These are phyloP conservation scores for Yamagishiella unicocca DNA, from an alignment of 139 green algal species.

Conservation along the genomic window DNA sequence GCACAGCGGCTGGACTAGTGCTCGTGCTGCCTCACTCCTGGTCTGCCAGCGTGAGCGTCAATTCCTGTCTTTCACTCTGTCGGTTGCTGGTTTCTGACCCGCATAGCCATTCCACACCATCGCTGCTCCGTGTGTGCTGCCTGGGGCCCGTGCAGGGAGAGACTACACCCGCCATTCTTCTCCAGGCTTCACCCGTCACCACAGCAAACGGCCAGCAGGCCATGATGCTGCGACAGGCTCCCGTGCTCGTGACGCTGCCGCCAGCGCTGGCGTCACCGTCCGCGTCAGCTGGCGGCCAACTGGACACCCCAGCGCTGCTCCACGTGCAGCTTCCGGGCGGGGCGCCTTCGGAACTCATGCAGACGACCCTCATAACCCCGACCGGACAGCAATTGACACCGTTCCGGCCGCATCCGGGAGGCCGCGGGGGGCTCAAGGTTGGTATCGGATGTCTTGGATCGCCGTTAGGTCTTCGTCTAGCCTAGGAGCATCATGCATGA, in stretches of 20 bases:
- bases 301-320: slow-evolving; percentile 30
- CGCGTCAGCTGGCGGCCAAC: neutral
- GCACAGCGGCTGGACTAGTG: too few relatives aligned
- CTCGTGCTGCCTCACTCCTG: too few relatives aligned
- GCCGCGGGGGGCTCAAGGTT: slow-evolving; percentile 1
- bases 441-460: too few relatives aligned
- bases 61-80: too few relatives aligned
- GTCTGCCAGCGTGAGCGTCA: too few relatives aligned
- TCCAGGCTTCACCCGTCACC: slow-evolving; percentile 31
- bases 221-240: slow-evolving; percentile 26
- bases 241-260: slow-evolving; percentile 37
- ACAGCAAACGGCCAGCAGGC: slow-evolving; percentile 31
- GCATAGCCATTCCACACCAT: too few relatives aligned
- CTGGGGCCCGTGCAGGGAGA: slow-evolving; percentile 4
- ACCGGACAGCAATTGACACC: slow-evolving; percentile 14
- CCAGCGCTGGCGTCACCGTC: slow-evolving; percentile 21
- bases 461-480: too few relatives aligned
- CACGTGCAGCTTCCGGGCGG: slow-evolving; percentile 32
- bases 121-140: too few relatives aligned
- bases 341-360: slow-evolving; percentile 10
- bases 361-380: slow-evolving; percentile 9
- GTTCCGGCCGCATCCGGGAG: neutral
- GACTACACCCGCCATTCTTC: slow-evolving; percentile 40
- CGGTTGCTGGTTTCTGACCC: too few relatives aligned
- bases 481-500: too few relatives aligned